Percentiles rank a stretch among this genome's conserved stretches.
Evolutionary conservation across 2,329 filamentous ascomycete genomes (phyloP).

Genomic region (Anthostomella pinea): DNA sequence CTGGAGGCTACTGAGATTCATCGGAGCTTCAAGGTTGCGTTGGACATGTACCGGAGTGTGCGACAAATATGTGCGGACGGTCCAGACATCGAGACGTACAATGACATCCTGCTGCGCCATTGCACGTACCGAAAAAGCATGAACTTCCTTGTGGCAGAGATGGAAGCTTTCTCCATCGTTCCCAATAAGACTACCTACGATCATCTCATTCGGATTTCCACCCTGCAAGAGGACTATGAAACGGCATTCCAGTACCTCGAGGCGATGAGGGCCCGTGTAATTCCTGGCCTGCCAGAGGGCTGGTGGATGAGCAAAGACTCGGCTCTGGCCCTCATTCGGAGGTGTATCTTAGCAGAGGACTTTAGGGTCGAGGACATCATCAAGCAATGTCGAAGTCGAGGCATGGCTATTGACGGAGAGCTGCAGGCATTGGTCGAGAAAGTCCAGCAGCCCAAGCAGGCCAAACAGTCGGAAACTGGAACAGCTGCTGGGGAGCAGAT

Average conservation of each 20-base stretch:
- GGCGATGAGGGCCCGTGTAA: slow-evolving; percentile 19
- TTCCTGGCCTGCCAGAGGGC: slow-evolving; percentile 11
- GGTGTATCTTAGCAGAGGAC: slow-evolving; percentile 35
- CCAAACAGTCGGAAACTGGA: no score
- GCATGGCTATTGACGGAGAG: slow-evolving; percentile 25
- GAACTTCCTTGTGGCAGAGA: slow-evolving; percentile 36
- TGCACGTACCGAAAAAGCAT: slow-evolving; percentile 28
- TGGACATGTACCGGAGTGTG: slow-evolving; percentile 38
- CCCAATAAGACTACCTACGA: slow-evolving; percentile 31
- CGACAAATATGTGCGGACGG: slow-evolving; percentile 34
- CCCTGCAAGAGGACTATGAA: slow-evolving; percentile 33
- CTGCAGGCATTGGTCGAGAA: slow-evolving; percentile 21
- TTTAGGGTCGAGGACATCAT: slow-evolving; percentile 32
- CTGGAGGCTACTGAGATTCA: slow-evolving; percentile 33
- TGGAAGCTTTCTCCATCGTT: slow-evolving; percentile 34
- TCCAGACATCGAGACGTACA: slow-evolving; percentile 37
- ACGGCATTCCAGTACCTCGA: slow-evolving; percentile 33
- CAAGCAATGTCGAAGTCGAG: slow-evolving; percentile 28
- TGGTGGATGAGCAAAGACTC: slow-evolving; percentile 34
- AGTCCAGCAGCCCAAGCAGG: slow-evolving; percentile 7
- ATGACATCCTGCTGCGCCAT: slow-evolving; percentile 32
- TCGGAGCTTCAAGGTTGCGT: slow-evolving; percentile 24
- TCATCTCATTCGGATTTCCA: slow-evolving; percentile 32
- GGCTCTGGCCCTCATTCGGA: slow-evolving; percentile 32
- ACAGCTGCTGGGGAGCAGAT: no score